These are phyloP conservation scores for Suhomyces bribrorum DNA, from an alignment of 1,139 yeast species.

Conservation along the genomic window DNA sequence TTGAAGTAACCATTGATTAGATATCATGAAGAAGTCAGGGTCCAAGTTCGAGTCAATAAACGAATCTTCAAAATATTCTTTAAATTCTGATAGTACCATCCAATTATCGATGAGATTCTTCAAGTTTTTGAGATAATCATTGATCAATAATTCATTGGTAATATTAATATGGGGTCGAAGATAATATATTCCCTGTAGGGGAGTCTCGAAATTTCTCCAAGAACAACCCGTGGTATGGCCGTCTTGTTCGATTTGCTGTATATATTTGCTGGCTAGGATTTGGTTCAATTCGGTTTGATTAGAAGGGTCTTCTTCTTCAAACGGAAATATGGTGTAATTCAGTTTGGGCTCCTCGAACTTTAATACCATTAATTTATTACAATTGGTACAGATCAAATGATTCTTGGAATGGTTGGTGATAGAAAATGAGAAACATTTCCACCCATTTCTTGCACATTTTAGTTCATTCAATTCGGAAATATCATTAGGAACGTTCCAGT, in stretches of 20 bases:
- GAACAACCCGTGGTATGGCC: slow-evolving; percentile 39
- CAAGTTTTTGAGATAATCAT: slow-evolving; percentile 31
- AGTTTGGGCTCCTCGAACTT: slow-evolving; percentile 17
- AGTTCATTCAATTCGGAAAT: slow-evolving; percentile 30
- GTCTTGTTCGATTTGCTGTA: slow-evolving; percentile 22
- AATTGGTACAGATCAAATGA: slow-evolving; percentile 37
- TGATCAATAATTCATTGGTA: slow-evolving; percentile 32
- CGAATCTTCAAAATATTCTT: slow-evolving; percentile 14
- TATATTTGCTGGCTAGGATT: slow-evolving; percentile 27
- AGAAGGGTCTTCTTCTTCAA: slow-evolving; percentile 9
- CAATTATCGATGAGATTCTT: slow-evolving; percentile 32
- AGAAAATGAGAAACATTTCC: slow-evolving; percentile 40
- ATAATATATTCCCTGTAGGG: slow-evolving; percentile 38
- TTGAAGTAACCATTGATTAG: slow-evolving; percentile 35
- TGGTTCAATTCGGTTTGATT: slow-evolving; percentile 22
- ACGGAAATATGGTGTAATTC: slow-evolving; percentile 5
- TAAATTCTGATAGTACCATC: slow-evolving; percentile 19
- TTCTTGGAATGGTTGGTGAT: slow-evolving; percentile 27
- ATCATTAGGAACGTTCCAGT: slow-evolving; percentile 35
- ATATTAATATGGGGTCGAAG: slow-evolving; percentile 34
- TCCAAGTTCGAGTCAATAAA: slow-evolving; percentile 10
- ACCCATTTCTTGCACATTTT: slow-evolving; percentile 43
- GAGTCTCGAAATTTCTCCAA: slow-evolving; percentile 42
- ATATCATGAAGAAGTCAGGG: slow-evolving; percentile 22
- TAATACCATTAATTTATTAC: slow-evolving; percentile 32